Evolutionary conservation across 164 flowering plant species (phyloP).

Genomic region (Umbellularia californica): DNA sequence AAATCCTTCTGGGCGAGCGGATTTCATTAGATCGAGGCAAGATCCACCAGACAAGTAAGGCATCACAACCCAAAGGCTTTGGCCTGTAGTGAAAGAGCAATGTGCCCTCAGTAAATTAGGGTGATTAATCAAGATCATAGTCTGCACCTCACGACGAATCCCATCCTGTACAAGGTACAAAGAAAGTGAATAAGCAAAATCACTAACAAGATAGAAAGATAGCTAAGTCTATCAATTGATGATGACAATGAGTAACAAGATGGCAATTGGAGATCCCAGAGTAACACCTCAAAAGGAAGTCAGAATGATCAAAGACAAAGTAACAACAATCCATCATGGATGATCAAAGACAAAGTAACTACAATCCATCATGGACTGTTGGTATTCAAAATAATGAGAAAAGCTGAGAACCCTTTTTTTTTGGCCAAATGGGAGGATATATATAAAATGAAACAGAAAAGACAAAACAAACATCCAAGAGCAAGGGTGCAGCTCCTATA

Average conservation of each 20-base stretch:
- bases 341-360: background rate
- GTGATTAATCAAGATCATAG: slow-evolving; percentile 76
- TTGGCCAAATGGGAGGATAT: no score
- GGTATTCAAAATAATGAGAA: background rate
- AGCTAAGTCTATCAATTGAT: no score
- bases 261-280: background rate
- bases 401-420: background rate
- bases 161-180: slow-evolving; percentile 30
- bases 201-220: background rate
- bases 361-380: background rate
- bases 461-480: no score
- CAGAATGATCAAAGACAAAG: background rate
- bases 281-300: background rate
- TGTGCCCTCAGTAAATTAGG: slow-evolving; percentile 70
- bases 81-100: slow-evolving; percentile 44
- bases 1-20: slow-evolving; percentile 82
- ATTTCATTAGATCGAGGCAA: slow-evolving; percentile 88
- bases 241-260: no score
- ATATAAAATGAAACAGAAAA: no score
- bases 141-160: slow-evolving; percentile 78
- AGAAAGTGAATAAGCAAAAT: slow-evolving; percentile 1
- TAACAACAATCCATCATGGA: background rate
- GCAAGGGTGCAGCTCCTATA: no score
- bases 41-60: slow-evolving; percentile 98
- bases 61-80: slow-evolving; percentile 48